These are phyloP conservation scores for Thuidium tamariscinum DNA, from an alignment of 225 moss, liverwort and hornwort species.

Conservation along the genomic window DNA sequence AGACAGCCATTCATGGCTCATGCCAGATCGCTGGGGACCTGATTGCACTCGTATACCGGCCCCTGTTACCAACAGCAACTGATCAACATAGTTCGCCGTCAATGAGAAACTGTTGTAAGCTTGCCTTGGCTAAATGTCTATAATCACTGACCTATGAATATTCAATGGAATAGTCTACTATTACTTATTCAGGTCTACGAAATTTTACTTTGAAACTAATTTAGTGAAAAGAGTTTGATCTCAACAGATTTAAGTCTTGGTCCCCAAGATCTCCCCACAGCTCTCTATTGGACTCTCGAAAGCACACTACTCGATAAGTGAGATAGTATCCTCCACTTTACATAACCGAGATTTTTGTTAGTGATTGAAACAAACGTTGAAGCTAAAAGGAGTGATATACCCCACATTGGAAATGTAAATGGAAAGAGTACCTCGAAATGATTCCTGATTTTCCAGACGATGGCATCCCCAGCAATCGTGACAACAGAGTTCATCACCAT, in stretches of 20 bases:
- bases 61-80: not conserved
- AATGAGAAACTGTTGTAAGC: not conserved
- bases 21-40: not conserved
- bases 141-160: not conserved
- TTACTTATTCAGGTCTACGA: not conserved
- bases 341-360: not conserved
- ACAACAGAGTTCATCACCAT: slow-evolving; percentile 80
- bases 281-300: not conserved
- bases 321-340: not conserved
- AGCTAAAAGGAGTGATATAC: not conserved
- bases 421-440: slow-evolving; percentile 58
- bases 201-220: not conserved
- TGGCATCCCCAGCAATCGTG: slow-evolving; percentile 74
- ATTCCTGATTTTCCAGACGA: slow-evolving; percentile 79
- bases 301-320: not conserved
- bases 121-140: not conserved
- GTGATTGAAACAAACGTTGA: not conserved
- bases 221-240: not conserved
- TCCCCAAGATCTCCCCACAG: not conserved
- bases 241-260: not conserved
- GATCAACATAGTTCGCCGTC: not conserved
- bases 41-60: not conserved
- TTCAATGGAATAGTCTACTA: not conserved
- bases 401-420: not conserved
- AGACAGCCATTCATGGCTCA: not conserved